Base-by-base conservation (phyloP, 108 stramenopile genomes). In the Conticribra guillardii region DNA sequence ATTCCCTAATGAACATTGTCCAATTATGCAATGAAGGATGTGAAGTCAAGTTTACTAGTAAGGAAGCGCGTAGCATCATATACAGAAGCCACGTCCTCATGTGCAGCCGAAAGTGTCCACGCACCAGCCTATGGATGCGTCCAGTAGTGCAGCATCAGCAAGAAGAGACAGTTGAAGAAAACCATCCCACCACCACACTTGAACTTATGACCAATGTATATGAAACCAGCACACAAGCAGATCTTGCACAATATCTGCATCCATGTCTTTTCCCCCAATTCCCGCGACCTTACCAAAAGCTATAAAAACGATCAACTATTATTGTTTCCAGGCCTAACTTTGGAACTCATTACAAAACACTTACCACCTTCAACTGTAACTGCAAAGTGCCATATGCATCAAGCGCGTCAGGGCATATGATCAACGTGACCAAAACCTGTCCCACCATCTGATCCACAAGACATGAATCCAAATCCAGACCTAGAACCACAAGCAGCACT, bases 1-100 rank as follows among this genome's bases (percentile, higher is more conserved):
- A 55, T 28, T 55, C 54, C 22, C 54, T 55, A 4, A 55, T 55
- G 5, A 29, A 5, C 7, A 28, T 55, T 24, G 26, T 18, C 8
- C 8, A 55, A 55, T 28, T 55, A 28, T 55, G 54, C 27, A 28
- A 55, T 28, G 23, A 24, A 28, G 54, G 54, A 26, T 55, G 54
- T 17, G 7, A 26, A 29, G 27, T 55, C 4, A 4, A 7, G 2
- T 55, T 55, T 17, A 27, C 26, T n/a, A n/a, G n/a, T 28, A 23
- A 28, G 7, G 27, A 28, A 8, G 27, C 26, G 9, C 29, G 54
- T 28, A 55, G 9, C 27, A 17, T 55, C 29, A 28, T 24, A 24
- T 32, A 32, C 30, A 2, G 4, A 5, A n/a, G 28, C 2, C 1
- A 53, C 2, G 1, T 1, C 1, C 2, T 32, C 30, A 2, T 32